Conservation (phyloP, 805 yeast genomes). For the Candida verbasci region DNA sequence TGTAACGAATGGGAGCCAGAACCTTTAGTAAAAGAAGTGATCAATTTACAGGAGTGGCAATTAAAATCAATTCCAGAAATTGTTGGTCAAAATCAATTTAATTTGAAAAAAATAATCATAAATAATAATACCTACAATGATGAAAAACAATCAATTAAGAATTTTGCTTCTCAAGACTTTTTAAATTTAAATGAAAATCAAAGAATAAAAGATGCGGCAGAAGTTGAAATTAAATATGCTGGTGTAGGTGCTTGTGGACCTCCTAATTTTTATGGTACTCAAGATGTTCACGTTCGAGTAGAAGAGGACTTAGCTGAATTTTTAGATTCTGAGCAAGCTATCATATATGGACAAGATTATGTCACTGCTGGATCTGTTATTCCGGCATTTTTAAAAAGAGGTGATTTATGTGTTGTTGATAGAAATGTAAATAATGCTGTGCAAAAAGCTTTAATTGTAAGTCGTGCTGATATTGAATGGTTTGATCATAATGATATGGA, state of each 20-base stretch:
- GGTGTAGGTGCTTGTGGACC: slow-evolving; percentile 99
- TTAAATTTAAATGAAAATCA: slow-evolving; percentile 53
- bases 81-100: slow-evolving; percentile 48
- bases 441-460: slow-evolving; percentile 83
- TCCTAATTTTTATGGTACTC: slow-evolving; percentile 94
- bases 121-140: slow-evolving; percentile 10
- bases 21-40: slow-evolving; percentile 60
- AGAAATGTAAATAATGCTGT: slow-evolving; percentile 67
- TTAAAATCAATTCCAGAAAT: slow-evolving; percentile 60
- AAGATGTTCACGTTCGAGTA: slow-evolving; percentile 79
- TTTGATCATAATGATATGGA: slow-evolving; percentile 85
- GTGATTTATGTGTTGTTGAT: slow-evolving; percentile 89
- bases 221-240: slow-evolving; percentile 53
- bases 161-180: slow-evolving; percentile 70
- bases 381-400: slow-evolving; percentile 92
- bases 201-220: slow-evolving; percentile 49
- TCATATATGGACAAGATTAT: slow-evolving; percentile 90
- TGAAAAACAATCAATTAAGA: slow-evolving; percentile 41
- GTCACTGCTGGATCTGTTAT: slow-evolving; percentile 82
- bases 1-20: slow-evolving; percentile 92
- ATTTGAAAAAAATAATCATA: slow-evolving; percentile 13
- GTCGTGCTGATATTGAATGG: slow-evolving; percentile 83
- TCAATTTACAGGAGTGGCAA: slow-evolving; percentile 55
- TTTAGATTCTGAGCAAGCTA: slow-evolving; percentile 72
- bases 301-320: slow-evolving; percentile 73